Evolutionary conservation across 306 rosid species (phyloP), one percentile per base, ranked within the genome.

Genomic region (Trichosanthes truncata): DNA sequence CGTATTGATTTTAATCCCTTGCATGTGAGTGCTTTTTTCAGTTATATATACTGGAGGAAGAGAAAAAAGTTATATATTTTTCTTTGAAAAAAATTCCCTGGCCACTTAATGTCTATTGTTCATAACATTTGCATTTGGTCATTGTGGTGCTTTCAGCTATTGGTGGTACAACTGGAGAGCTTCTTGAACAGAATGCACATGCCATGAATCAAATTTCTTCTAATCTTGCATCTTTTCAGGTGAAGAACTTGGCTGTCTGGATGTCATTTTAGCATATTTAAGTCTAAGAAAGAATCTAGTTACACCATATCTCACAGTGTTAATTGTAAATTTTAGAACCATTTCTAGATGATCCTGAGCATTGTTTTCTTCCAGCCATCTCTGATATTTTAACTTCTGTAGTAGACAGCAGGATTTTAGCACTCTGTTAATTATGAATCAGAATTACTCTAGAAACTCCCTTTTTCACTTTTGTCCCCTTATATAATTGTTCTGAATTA

Each of bases 151-250:
- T 48, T 80, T 71, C 86, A 87, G 90, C 83, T 29, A 87, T 87
- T 80, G 90, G 86, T 45, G 90, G 90, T 75, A 56, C 80, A 46
- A 84, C 86, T 13, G 90, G 88, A 35, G 90, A 84, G 49, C 87
- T 87, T 82, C 86, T 87, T 67, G 90, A 87, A 80, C 86, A 84
- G 78, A 87, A 84, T 72, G 79, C 81, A 2, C 83, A 87, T 46
- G 86, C 85, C 74, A 78, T 87, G 86, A 82, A 82, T 84, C 90
- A 84, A 74, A 84, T 87, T 29, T 87, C 90, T 9, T 80, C 84
- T 36, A 87, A 87, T 33, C 80, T 87, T 55, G 76, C 86, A 74
- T 78, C 79, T 80, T 82, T 80, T 80, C 90, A 82, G 90, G 90
- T 87, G 53, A 77, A 76, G n/a, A 53, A 46, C 57, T 72, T 72